Conservation (phyloP, 1,284 basidiomycete species). For the Cerrena zonata region DNA sequence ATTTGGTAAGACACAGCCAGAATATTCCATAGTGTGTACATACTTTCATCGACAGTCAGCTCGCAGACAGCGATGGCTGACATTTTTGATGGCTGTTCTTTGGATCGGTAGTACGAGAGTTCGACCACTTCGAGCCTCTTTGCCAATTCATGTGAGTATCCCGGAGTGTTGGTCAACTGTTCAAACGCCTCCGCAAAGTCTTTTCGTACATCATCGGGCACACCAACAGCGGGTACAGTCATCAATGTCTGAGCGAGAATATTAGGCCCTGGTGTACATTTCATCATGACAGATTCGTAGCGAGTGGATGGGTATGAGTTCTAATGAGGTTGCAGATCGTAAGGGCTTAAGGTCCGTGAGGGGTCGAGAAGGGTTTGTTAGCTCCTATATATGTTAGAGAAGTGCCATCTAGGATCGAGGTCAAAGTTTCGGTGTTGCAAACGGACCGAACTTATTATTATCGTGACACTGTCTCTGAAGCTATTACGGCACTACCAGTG, state of each 20-base stretch:
- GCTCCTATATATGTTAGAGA: background rate
- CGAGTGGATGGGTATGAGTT: too few species aligned
- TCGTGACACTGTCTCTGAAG: background rate
- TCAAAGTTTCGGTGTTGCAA: background rate
- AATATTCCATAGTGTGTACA: background rate
- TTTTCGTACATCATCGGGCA: constrained; percentile 12
- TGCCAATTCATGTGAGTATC: constrained; percentile 11
- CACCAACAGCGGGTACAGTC: constrained; percentile 13
- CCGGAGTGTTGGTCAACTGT: constrained; percentile 1
- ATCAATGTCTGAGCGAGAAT: constrained; percentile 6
- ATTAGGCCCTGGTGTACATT: background rate
- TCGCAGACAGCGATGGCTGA: constrained; percentile 17
- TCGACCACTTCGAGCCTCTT: constrained; percentile 13
- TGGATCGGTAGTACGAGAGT: constrained; percentile 9
- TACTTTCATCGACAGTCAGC: constrained; percentile 14
- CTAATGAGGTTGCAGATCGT: too few species aligned
- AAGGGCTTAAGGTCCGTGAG: background rate
- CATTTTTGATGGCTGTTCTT: constrained; percentile 15
- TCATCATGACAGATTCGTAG: too few species aligned
- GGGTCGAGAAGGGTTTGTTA: background rate
- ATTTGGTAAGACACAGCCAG: background rate
- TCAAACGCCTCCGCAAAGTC: constrained; percentile 9
- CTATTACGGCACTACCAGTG: background rate
- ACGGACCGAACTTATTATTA: background rate
- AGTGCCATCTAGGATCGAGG: background rate